Evolutionary conservation across 805 yeast species (phyloP).

Genomic region (Saccharomycodes ludwigii): DNA sequence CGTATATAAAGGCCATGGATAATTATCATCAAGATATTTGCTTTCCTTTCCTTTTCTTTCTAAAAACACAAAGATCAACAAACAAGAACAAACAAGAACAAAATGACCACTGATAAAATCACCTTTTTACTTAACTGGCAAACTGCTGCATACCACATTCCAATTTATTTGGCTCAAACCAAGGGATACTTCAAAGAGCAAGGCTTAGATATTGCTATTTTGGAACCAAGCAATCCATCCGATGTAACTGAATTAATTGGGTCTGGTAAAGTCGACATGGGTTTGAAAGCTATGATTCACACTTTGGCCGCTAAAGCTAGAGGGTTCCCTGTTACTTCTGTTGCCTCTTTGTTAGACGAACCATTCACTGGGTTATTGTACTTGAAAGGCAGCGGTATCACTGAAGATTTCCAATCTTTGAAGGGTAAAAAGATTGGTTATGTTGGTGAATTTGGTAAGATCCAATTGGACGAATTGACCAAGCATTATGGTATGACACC

Average conservation of each 20-base stretch:
- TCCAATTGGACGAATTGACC: conserved; percentile 44
- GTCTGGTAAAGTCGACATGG: conserved; percentile 45
- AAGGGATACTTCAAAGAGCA: conserved; percentile 39
- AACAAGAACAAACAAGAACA: too few relatives aligned
- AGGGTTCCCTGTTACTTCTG: conserved; percentile 44
- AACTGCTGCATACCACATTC: conserved; percentile 44
- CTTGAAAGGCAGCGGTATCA: conserved; percentile 37
- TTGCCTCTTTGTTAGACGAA: conserved; percentile 42
- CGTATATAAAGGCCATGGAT: too few relatives aligned
- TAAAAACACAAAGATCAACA: too few relatives aligned
- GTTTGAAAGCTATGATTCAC: conserved; percentile 48
- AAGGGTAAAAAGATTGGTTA: conserved; percentile 44
- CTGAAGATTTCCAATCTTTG: conserved; percentile 37
- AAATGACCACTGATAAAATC: conserved; percentile 34
- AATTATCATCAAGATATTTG: too few relatives aligned
- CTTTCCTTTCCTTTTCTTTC: too few relatives aligned
- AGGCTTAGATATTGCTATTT: conserved; percentile 37
- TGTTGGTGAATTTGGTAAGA: conserved; percentile 49
- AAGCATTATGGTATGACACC: conserved; percentile 45
- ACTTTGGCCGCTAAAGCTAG: conserved; percentile 49
- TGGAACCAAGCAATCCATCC: conserved; percentile 46
- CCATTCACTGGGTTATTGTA: conserved; percentile 46
- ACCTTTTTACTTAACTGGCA: conserved; percentile 43
- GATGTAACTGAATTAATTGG: conserved; percentile 48
- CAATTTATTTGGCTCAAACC: conserved; percentile 36